Percentiles rank a stretch among this genome's conserved stretches.
Conservation (phyloP, 768 basidiomycete species). For the Calocera viscosa region DNA sequence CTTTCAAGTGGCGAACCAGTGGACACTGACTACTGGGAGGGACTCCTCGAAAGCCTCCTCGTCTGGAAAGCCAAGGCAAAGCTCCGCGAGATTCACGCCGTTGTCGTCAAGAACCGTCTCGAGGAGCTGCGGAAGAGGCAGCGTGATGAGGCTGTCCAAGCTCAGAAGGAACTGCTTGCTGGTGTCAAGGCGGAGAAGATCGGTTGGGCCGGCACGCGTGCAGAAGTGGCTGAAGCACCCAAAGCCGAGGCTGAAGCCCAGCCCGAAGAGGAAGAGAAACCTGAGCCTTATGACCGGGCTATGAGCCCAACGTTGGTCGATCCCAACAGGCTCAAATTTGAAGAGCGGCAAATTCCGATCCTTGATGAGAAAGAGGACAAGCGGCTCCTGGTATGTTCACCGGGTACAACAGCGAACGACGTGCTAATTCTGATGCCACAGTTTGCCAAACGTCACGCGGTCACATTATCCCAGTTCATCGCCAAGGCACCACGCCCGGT, state of each 20-base stretch:
- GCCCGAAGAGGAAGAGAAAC: conserved; percentile 26
- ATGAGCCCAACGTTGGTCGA: conserved; percentile 79
- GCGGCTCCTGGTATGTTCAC: conserved; percentile 44
- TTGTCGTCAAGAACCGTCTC: conserved; percentile 88
- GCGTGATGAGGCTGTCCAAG: conserved; percentile 87
- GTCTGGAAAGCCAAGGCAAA: conserved; percentile 99
- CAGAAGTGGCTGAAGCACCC: conserved; percentile 20
- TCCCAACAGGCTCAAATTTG: conserved; percentile 52
- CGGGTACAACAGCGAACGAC: conserved; percentile 7
- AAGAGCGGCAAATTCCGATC: conserved; percentile 74
- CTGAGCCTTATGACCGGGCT: conserved; percentile 63
- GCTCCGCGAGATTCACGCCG: conserved; percentile 82
- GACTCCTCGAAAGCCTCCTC: conserved; percentile 74
- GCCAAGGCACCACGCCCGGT: conserved; percentile 49
- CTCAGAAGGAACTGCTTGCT: conserved; percentile 79
- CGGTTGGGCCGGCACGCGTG: conserved; percentile 32
- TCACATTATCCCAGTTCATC: conserved; percentile 80
- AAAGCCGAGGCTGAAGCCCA: conserved; percentile 40
- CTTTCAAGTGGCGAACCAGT: conserved; percentile 84
- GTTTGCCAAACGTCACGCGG: conserved; percentile 66
- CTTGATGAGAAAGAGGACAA: conserved; percentile 55
- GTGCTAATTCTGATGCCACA: conserved; percentile 22
- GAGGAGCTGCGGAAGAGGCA: conserved; percentile 93
- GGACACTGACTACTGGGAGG: conserved; percentile 97
- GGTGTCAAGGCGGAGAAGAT: conserved; percentile 53